Base-by-base conservation (phyloP, 129 eudicot species). In the sunflower (Helianthus annuus) region DNA sequence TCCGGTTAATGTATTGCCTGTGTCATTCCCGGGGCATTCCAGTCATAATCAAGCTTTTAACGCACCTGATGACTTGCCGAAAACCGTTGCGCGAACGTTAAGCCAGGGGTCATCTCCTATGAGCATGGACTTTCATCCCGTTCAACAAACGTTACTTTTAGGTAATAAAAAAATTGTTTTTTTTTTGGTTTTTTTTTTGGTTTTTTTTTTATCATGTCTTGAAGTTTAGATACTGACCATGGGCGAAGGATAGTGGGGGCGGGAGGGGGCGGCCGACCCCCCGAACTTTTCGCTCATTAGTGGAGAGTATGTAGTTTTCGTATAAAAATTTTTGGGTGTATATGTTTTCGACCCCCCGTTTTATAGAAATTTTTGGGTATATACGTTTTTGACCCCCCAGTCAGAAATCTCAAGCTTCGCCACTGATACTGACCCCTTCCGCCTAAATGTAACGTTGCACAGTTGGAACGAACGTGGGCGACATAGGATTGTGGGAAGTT, bases 111-210 rank as follows among this genome's bases (percentile, higher is more conserved):
- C 97, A 19, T 78, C 96, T 82, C 88, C 92, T 52, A 91, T 81
- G 92, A 91, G 92, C 95, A 86, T 91, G 96, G 97, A 91, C 75
- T 91, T 85, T 66, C 97, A 91, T 79, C 97, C 97, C 65, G 59
- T 65, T 38, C 92, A 91, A 46, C 92, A 86, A 69, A 88, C 92
- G 9, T 54, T 88, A 76, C 92, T 91, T 61, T 80, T 91, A 64
- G 96, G 97, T 91, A 11, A 34, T 5, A 11, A 32, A 60, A 29
- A 61, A 8, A 27, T 6, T 22, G 12, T 7, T 52, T 51, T 53
- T 42, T 29, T 67, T 71, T 10, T 66, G 22, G 59, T 29, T 58
- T 29, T 58, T 24, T 69, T 9, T 59, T n/a, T n/a, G n/a, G n/a
- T n/a, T n/a, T 29, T 58, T 29, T 58, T 24, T 69, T 9, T 59